phyloP scores from a whole-genome alignment of 768 basidiomycete genomes.

The Calocera viscosa region DNA sequence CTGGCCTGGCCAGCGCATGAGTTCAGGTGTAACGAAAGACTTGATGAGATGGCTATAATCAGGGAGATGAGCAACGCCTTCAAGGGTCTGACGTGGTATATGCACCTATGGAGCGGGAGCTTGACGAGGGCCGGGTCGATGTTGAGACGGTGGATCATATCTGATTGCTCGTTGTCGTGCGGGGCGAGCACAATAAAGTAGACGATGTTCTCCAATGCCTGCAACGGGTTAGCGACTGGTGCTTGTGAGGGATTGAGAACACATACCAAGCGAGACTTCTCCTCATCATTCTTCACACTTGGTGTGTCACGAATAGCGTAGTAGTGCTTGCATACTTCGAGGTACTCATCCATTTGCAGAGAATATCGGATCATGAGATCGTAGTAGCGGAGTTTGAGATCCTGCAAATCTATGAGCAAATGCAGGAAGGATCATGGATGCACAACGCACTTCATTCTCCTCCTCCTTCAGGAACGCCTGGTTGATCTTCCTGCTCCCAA shows the following conservation, averaged over 20 bases:
- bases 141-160: constrained; percentile 84
- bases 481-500: constrained; percentile 88
- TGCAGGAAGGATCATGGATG: constrained; percentile 5
- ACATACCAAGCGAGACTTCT: constrained; percentile 54
- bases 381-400: constrained; percentile 90
- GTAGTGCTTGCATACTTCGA: constrained; percentile 91
- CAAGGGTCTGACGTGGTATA: constrained; percentile 18
- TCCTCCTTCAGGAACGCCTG: constrained; percentile 81
- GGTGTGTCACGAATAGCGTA: constrained; percentile 97
- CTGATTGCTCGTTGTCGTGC: constrained; percentile 92
- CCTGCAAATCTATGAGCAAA: constrained; percentile 37
- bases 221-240: constrained; percentile 14
- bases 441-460: constrained; percentile 62
- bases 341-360: constrained; percentile 67
- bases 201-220: constrained; percentile 91
- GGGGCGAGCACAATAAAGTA: constrained; percentile 89
- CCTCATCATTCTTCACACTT: constrained; percentile 72
- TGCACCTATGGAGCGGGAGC: constrained; percentile 72
- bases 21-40: constrained; percentile 81
- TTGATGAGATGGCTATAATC: constrained; percentile 74
- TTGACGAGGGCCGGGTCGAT: constrained; percentile 66
- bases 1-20: constrained; percentile 96
- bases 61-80: constrained; percentile 11
- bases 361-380: constrained; percentile 94
- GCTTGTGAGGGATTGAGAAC: background rate